These are phyloP conservation scores for Podila verticillata DNA, from an alignment of 192 early-diverging fungal genomes.

Conservation along the genomic window DNA sequence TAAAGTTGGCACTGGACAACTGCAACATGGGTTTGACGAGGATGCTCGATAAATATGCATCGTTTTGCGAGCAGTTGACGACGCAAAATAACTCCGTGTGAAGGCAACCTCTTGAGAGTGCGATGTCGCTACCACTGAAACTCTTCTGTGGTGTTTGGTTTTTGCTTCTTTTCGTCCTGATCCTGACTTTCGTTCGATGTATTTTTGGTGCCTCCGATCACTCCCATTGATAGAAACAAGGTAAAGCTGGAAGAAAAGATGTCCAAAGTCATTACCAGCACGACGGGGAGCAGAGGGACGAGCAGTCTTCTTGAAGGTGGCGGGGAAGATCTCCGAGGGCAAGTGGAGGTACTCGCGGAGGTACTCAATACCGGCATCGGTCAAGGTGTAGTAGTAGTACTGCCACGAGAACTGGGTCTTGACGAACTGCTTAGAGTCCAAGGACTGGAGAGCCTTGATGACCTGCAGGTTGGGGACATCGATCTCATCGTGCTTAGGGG, in stretches of 20 bases:
- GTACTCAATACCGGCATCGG: conserved; percentile 97
- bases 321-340: conserved; percentile 95
- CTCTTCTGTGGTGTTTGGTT: too few species aligned
- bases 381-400: conserved; percentile 99
- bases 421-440: conserved; percentile 93
- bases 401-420: conserved; percentile 99
- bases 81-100: too few species aligned
- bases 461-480: conserved; percentile 98
- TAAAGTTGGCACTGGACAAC: too few species aligned
- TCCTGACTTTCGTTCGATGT: too few species aligned
- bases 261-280: conserved; percentile 60
- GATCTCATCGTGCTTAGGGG: conserved; percentile 93
- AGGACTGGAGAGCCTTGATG: conserved; percentile 98
- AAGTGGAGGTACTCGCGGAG: conserved; percentile 97
- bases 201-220: not conserved
- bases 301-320: conserved; percentile 96
- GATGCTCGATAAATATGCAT: too few species aligned
- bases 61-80: too few species aligned
- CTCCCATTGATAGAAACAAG: not conserved
- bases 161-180: too few species aligned
- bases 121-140: too few species aligned
- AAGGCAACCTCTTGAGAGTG: too few species aligned
- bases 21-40: too few species aligned
- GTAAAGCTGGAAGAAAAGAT: not conserved
- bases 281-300: conserved; percentile 79